A percentile compares a stretch with the other conserved stretches of the same genome.
Conservation (phyloP, 805 yeast species). For the Suhomyces emberorum region DNA sequence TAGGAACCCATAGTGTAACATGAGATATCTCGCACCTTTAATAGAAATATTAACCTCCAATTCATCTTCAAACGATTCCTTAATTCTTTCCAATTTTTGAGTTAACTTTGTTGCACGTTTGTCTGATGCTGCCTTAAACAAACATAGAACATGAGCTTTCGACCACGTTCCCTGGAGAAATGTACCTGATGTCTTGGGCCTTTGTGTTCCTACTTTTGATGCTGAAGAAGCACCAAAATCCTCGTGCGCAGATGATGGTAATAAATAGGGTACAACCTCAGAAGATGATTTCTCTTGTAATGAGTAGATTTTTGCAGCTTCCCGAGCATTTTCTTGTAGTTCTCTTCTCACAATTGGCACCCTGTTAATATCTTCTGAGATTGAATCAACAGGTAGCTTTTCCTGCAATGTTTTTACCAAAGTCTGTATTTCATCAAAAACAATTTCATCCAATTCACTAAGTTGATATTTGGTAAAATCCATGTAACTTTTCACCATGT, state of each 20-base stretch:
- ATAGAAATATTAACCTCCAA: constrained; percentile 10
- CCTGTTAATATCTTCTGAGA: constrained; percentile 17
- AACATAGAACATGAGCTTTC: constrained; percentile 14
- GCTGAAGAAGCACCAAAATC: neutral
- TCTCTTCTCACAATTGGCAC: constrained; percentile 28
- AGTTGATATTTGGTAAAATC: constrained; percentile 15
- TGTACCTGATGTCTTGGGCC: neutral
- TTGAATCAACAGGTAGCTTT: constrained; percentile 20
- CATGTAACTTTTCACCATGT: constrained; percentile 23
- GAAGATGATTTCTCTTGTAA: neutral
- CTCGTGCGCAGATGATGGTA: neutral
- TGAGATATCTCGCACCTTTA: constrained; percentile 12
- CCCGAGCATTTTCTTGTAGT: constrained; percentile 27
- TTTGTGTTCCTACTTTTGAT: neutral
- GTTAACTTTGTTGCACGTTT: neutral
- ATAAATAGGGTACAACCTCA: no score
- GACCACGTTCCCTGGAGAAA: constrained; percentile 17
- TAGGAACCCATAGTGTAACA: constrained; percentile 18
- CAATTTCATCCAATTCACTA: constrained; percentile 4
- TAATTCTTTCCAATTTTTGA: constrained; percentile 12
- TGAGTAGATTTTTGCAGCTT: constrained; percentile 26
- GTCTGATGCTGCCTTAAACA: constrained; percentile 7
- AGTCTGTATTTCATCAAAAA: constrained; percentile 15
- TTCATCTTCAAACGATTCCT: constrained; percentile 9
- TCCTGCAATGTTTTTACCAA: constrained; percentile 18